These are phyloP conservation scores for Colletotrichum orchidophilum DNA, from an alignment of 2,329 filamentous ascomycete species.

Conservation along the genomic window DNA sequence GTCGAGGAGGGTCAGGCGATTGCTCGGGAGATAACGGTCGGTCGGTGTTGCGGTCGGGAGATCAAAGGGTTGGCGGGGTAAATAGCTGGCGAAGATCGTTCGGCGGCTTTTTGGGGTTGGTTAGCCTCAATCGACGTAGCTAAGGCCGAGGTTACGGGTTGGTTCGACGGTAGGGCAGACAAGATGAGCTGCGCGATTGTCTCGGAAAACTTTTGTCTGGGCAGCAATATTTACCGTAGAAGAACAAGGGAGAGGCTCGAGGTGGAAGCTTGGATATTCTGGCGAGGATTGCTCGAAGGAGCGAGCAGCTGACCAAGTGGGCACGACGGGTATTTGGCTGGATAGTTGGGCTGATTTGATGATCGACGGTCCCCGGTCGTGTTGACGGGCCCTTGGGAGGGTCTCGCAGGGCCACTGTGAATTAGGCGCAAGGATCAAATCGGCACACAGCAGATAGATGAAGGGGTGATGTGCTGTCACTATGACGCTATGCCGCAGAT, in stretches of 20 bases:
- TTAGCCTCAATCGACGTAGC: constrained; percentile 4
- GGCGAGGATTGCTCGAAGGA: constrained; percentile 1
- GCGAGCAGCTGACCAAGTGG: constrained; percentile 11
- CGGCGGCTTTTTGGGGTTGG: constrained; percentile 1
- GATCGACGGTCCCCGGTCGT: constrained; percentile 27
- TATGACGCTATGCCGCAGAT: constrained; percentile 23
- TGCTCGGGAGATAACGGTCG: neutral
- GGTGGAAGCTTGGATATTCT: neutral
- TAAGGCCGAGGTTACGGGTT: neutral
- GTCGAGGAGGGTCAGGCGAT: constrained; percentile 7
- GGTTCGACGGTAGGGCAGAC: neutral
- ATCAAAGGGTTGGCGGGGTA: constrained; percentile 28
- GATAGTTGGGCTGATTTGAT: constrained; percentile 20
- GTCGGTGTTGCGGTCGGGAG: constrained; percentile 2
- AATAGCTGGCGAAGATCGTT: constrained; percentile 9
- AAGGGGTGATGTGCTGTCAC: constrained; percentile 31
- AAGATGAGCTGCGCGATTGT: neutral
- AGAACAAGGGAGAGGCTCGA: neutral
- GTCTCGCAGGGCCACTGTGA: constrained; percentile 30
- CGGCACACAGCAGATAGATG: constrained; percentile 22
- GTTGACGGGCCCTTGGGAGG: constrained; percentile 14
- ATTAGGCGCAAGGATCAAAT: constrained; percentile 16
- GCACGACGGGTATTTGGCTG: constrained; percentile 7
- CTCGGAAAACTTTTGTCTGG: neutral
- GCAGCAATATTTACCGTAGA: neutral